Evolutionary conservation across 2,329 filamentous ascomycete species (phyloP), one percentile per base, ranked within the genome.

Genomic region (Venturia nashicola): DNA sequence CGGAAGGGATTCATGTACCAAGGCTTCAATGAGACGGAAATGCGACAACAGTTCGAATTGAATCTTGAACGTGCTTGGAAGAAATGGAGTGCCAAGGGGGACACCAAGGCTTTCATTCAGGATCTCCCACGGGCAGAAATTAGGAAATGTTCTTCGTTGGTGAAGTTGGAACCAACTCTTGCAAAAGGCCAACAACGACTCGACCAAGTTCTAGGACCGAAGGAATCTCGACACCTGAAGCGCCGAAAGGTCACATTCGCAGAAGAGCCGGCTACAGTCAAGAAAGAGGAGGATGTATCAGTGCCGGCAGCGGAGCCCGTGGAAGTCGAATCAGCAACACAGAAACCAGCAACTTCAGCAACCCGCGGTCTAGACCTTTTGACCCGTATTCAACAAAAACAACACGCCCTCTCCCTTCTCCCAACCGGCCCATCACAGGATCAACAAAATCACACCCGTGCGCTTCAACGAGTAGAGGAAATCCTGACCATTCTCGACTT

Each of bases 181-280:
- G 62, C 54, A 32, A 61, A 64, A 48, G 88, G 88, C 39, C 86
- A 89, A 68, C 83, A 82, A 65, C 82, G 86, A 8, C 78, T 92
- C n/a, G 80, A 85, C 65, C 85, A 88, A 61, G 78, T 92, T 68
- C 46, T 65, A 89, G 87, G 73, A 79, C 81, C 60, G 83, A 79
- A 65, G 80, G 87, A n/a, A 69, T 71, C 46, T 27, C 18, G 42
- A 16, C 62, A 55, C 20, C 20, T 23, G 27, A 54, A 54, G 16
- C 43, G 46, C 8, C 40, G 61, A 16, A 54, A 62, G 16, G 42
- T 40, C 12, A 51, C 46, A 27, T 36, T 36, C 7, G 51, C 51
- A 57, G 51, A 57, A 57, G 51, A 36, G 8, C 40, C 23, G 23
- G 60, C n/a, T 16, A n/a, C 32, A 46, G 14, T 51, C 18, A 51